Percentiles rank a stretch among this genome's conserved stretches.
These are phyloP conservation scores for Spergularia bocconei DNA, from an alignment of 148 eudicot species.

Conservation along the genomic window DNA sequence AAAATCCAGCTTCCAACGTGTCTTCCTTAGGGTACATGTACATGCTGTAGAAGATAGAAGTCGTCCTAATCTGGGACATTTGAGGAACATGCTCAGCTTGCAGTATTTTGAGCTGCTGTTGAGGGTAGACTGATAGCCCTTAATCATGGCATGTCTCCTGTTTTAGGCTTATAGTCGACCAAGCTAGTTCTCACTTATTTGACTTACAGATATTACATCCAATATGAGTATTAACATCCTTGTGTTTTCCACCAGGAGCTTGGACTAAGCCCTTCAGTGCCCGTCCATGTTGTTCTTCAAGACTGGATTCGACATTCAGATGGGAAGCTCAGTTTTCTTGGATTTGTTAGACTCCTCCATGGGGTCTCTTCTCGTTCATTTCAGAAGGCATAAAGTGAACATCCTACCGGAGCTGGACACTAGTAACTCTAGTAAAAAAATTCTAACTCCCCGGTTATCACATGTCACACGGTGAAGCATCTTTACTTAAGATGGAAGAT, in stretches of 20 bases:
- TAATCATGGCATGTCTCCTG: no score
- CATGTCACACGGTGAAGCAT: constrained; percentile 15
- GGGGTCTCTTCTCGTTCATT: constrained; percentile 72
- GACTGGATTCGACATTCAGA: constrained; percentile 94
- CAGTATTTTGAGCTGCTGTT: no score
- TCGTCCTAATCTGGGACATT: no score
- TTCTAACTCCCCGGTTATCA: background rate
- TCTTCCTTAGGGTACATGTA: no score
- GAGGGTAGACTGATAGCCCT: no score
- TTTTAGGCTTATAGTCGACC: no score
- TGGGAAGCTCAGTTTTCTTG: constrained; percentile 92
- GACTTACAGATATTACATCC: no score
- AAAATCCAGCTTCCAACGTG: no score
- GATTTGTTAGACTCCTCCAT: constrained; percentile 86
- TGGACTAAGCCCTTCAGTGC: constrained; percentile 88
- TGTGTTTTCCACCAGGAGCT: constrained; percentile 52
- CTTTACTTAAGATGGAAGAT: constrained; percentile 23
- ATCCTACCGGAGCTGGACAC: background rate
- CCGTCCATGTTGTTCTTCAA: constrained; percentile 91
- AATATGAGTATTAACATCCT: background rate
- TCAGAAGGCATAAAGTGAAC: constrained; percentile 48
- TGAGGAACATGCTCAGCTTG: no score
- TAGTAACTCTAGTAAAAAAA: constrained; percentile 1
- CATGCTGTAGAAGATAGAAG: no score
- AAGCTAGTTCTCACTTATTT: no score